Base-by-base conservation (phyloP, 2,329 filamentous ascomycete genomes). In the Lasiodiplodia sp. region DNA sequence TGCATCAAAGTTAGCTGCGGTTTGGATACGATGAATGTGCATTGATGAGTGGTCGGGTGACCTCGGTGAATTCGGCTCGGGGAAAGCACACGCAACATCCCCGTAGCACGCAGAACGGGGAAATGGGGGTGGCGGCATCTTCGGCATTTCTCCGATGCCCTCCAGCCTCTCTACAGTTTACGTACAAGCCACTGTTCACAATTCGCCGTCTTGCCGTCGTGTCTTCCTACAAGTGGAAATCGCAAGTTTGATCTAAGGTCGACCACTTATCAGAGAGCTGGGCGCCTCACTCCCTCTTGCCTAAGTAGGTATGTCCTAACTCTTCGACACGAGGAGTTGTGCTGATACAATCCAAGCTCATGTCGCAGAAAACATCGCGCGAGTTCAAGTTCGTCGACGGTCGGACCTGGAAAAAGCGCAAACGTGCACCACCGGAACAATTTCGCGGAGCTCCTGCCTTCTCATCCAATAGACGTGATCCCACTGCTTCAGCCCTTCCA, bases 341-440 rank as follows among this genome's bases (percentile, higher is more conserved):
- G n/a, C 49, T 52, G 23, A 53, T 7, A 5, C 25, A 53, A 31
- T 31, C 12, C 23, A 31, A 25, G 18, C 23, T 28, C 51, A 53
- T 53, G 51, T 18, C 51, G 51, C 51, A 28, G n/a, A 25, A 14
- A 11, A 31, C 25, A 31, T 25, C 51, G 5, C 51, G 51, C 7
- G 51, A 53, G 23, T 53, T 53, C 51, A 53, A 53, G 51, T 53
- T 53, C 23, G 23, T 53, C 23, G 51, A 53, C 18, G 51, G 23
- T 0, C 23, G 51, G 11, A 21, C 51, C 25, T 25, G 51, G 23
- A 53, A 53, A 21, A 23, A 25, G 23, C 51, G 51, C 25, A 53
- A 8, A 31, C 23, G 51, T 18, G 18, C 51, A 14, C 23, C 23
- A 31, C 23, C 25, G 18, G 23, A 23, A 25, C 21, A 4, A 6